phyloP scores from a whole-genome alignment of 176 grass and related monocot genomes.

The Carex parvula region DNA sequence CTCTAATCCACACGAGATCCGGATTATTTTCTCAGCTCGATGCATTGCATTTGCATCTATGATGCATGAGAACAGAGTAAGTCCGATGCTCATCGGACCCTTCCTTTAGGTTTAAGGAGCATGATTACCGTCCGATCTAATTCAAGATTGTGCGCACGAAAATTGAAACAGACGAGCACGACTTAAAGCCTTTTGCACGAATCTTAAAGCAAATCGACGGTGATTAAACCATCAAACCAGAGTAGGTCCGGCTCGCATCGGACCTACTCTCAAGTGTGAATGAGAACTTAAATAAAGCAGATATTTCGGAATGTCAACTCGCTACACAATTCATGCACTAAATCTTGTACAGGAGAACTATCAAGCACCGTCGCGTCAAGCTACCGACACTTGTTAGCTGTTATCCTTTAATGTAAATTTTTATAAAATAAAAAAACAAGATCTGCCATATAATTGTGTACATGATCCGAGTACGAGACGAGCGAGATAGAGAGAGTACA shows the following conservation, averaged over 20 bases:
- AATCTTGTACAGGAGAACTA: neutral
- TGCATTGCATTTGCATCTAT: neutral
- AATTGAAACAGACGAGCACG: too few species aligned
- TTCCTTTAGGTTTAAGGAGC: too few species aligned
- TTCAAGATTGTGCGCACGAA: too few species aligned
- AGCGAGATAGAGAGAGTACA: constrained; percentile 18
- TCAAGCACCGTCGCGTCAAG: constrained; percentile 16
- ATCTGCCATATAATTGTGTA: neutral
- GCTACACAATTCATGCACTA: neutral
- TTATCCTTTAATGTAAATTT: neutral
- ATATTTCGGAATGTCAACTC: neutral
- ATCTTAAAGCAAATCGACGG: too few species aligned
- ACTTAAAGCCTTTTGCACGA: too few species aligned
- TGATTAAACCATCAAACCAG: too few species aligned
- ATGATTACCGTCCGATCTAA: too few species aligned
- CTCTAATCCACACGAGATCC: neutral
- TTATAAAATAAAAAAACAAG: neutral
- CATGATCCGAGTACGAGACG: neutral
- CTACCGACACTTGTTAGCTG: constrained; percentile 25
- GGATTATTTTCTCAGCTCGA: neutral
- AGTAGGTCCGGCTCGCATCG: too few species aligned
- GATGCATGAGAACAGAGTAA: too few species aligned
- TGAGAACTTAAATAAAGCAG: neutral
- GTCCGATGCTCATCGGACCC: too few species aligned
- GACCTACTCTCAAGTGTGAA: too few species aligned